Evolutionary conservation across 768 basidiomycete genomes (phyloP), one percentile per base, ranked within the genome.

Genomic region (Suillus brevipes): DNA sequence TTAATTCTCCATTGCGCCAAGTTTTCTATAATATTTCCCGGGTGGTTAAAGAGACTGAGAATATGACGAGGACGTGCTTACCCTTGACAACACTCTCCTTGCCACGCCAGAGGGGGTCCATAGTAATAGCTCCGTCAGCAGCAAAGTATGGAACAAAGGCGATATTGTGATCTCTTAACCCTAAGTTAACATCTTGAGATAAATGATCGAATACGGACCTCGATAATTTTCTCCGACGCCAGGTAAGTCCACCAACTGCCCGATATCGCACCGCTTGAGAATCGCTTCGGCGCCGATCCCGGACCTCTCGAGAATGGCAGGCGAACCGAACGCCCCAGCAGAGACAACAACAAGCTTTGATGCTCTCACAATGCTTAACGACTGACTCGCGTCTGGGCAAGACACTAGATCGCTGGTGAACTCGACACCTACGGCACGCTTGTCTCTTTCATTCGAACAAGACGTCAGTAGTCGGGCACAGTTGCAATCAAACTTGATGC

Each of bases 251-350:
- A 79, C 72, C 2, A 77, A n/a, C 0, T 72, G 70, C 20, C 70
- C 28, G 37, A 84, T 66, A 0, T 73, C 75, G 20, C 67, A 66
- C 16, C 70, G 34, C 52, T 72, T 63, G 0, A 84, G 74, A 1
- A 78, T 50, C 0, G 67, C 66, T 53, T 65, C 65, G 6, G 72
- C 65, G 2, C 83, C 83, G 16, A 84, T 78, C 0, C 82, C 83
- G 3, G 81, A 86, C 4, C 87, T 78, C 69, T 88, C 84, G 8
- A 89, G 79, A 23, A 89, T 80, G 57, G 78, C 77, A 0, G 86
- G 81, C 0, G 81, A 81, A 14, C 81, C 81, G 28, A 82, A 75
- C 0, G 81, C 60, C 1, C 82, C 81, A 1, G 78, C 77, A 16
- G 78, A 78, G 3, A 83, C 53, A 0, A 83, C 73, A 10, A 83